These are phyloP conservation scores for Casuarina equisetifolia DNA, from an alignment of 306 rosid genomes.

Conservation along the genomic window DNA sequence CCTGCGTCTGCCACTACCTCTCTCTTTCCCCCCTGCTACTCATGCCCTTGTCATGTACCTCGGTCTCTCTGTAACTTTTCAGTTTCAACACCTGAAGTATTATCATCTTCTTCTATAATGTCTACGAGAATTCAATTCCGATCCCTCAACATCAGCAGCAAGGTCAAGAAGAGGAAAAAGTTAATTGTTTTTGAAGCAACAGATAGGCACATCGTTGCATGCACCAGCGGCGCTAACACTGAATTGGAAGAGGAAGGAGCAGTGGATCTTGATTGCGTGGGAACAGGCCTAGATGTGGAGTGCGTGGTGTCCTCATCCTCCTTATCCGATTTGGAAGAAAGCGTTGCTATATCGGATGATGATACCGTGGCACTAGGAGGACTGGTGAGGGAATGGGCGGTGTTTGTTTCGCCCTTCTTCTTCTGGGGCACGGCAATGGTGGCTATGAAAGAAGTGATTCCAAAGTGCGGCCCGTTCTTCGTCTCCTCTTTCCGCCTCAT, in stretches of 20 bases:
- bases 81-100: slow-evolving; percentile 11
- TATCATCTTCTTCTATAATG: not conserved
- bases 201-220: slow-evolving; percentile 1
- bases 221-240: slow-evolving; percentile 31
- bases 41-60: not conserved
- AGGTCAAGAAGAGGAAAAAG: not conserved
- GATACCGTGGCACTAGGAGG: not conserved
- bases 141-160: not conserved
- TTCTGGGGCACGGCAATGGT: slow-evolving; percentile 99
- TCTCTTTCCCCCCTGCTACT: slow-evolving; percentile 10
- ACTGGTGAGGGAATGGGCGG: slow-evolving; percentile 61
- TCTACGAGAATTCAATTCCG: slow-evolving; percentile 30
- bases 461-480: slow-evolving; percentile 77
- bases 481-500: slow-evolving; percentile 81
- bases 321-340: not conserved
- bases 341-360: not conserved
- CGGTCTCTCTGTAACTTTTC: slow-evolving; percentile 12
- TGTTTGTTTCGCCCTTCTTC: slow-evolving; percentile 89
- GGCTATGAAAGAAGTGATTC: slow-evolving; percentile 92
- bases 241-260: slow-evolving; percentile 23
- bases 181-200: not conserved
- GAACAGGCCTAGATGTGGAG: slow-evolving; percentile 74
- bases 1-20: slow-evolving; percentile 10
- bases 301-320: slow-evolving; percentile 27
- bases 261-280: slow-evolving; percentile 48